Base-by-base conservation (phyloP, 108 stramenopile species). In the Asterionellopsis glacialis region DNA sequence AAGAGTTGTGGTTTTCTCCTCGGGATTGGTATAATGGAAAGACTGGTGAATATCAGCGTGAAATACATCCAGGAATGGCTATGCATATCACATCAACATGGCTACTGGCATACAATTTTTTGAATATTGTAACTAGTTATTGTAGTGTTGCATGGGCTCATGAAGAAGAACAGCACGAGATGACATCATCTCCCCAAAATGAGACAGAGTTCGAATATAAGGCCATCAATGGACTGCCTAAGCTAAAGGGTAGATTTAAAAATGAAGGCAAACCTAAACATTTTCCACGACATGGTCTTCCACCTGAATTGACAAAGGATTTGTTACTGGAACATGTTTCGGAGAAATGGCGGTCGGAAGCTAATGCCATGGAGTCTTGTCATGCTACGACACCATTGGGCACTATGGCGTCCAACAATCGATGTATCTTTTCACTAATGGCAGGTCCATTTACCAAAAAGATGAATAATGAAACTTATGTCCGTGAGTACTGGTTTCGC, bases 11-110 rank as follows among this genome's bases (percentile, higher is more conserved):
- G 82, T 74, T 84, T 55, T 73, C 75, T 11, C 44, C 79, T 6
- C 61, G 82, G 26, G 76, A 68, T 49, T 87, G 90, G 90, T 69
- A 64, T 41, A 70, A 73, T 49, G 59, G 61, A 9, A 51, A 59
- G 41, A 48, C 19, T 9, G 48, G 69, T 45, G 62, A 49, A 9
- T 75, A 63, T 55, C 55, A 68, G 9, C 73, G 86, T 55, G 82
- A 82, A 53, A 81, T 92, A 11, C 90, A 92, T 81, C 90, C 87
- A 0, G 69, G 77, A 21, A 88, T 88, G 85, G 79, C 75, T 0
- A 82, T 80, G 79, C 90, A 92, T 55, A 80, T 84, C 53, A 58
- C 80, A 4, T 73, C 71, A 23, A 57, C 63, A 0, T 87, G 84
- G 82, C 61, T 87, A 21, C 70, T 77, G 18, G 85, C 68, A 25